Base-by-base conservation (phyloP, 345 rosid genomes). In the Leavenworthia alabamica region DNA sequence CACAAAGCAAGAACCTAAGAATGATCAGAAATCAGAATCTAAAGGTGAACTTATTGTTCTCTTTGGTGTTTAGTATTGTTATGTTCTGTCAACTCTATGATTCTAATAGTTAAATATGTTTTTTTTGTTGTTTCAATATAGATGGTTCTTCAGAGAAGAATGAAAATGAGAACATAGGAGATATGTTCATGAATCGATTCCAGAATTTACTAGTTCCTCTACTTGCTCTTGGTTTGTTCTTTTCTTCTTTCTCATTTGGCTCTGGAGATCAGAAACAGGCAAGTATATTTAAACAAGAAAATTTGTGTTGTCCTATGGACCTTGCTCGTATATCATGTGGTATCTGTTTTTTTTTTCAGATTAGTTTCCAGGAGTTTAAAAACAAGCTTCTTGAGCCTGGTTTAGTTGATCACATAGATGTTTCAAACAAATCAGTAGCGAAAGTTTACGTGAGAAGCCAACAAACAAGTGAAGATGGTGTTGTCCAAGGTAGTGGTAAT, bases 301-400 rank as follows among this genome's bases (percentile, higher is more conserved):
- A 33, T 46, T n/a, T 44, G n/a, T 52, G 13, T 27, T 13, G 46
- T 40, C 44, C n/a, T 41, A 37, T 37, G 28, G 10, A 36, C 8
- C 9, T 3, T 20, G 22, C 22, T 2, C 22, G 22, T 20, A 20
- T 20, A 20, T 20, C 22, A 20, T 2, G 22, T 20, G 22, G 2
- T 62, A 27, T 40, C 2, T 48, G 1, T 17, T 67, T 32, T 16
- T 32, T 16, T 68, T 65, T 50, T 44, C 90, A 93, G 99, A 87
- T 93, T 70, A 89, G 96, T 57, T 93, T 93, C 81, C 99, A 93
- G 62, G 99, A 89, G 78, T 89, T 89, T 81, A 87, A 84, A 55
- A 89, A 90, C 80, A 85, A 86, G 83, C 84, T 89, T 44, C 88
- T 93, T n/a, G 95, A 89, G 73, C 95, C 88, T 23, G 97, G 96